phyloP scores from a whole-genome alignment of 805 yeast species.

The Zygotorulaspora florentina region DNA sequence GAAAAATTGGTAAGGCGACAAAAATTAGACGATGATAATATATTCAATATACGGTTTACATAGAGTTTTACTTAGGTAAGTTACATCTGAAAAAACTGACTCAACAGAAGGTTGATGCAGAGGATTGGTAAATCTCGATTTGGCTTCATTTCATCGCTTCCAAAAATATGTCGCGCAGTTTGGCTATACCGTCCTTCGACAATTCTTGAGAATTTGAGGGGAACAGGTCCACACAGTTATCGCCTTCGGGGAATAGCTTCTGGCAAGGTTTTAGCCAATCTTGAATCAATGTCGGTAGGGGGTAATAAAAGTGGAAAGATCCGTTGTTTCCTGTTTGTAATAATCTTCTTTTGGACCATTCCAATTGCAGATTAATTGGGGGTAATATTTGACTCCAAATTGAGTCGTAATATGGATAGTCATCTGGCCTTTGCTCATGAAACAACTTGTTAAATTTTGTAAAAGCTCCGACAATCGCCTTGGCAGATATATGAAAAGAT shows the following conservation, averaged over 20 bases:
- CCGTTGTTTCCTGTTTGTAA: constrained; percentile 17
- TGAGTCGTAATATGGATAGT: constrained; percentile 18
- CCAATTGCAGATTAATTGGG: constrained; percentile 15
- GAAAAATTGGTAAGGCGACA: no score
- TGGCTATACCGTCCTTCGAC: constrained; percentile 13
- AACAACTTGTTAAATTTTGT: constrained; percentile 13
- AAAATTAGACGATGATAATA: no score
- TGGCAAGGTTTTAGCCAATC: constrained; percentile 17
- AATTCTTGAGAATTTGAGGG: constrained; percentile 12
- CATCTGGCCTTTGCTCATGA: constrained; percentile 9
- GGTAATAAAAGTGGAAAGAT: constrained; percentile 20
- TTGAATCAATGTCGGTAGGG: constrained; percentile 10
- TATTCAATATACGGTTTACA: not conserved
- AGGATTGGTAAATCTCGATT: not conserved
- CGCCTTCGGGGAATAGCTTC: constrained; percentile 10
- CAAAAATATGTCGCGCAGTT: constrained; percentile 9
- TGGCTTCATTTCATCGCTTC: constrained; percentile 4
- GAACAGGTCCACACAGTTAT: constrained; percentile 8
- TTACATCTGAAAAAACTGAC: no score
- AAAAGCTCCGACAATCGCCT: constrained; percentile 19
- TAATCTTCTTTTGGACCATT: constrained; percentile 17
- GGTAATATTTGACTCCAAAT: constrained; percentile 22
- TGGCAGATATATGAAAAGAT: constrained; percentile 20
- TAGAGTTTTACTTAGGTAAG: not conserved
- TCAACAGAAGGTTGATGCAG: no score